phyloP scores from a whole-genome alignment of 768 basidiomycete species.

The Rhizopogon vinicolor region DNA sequence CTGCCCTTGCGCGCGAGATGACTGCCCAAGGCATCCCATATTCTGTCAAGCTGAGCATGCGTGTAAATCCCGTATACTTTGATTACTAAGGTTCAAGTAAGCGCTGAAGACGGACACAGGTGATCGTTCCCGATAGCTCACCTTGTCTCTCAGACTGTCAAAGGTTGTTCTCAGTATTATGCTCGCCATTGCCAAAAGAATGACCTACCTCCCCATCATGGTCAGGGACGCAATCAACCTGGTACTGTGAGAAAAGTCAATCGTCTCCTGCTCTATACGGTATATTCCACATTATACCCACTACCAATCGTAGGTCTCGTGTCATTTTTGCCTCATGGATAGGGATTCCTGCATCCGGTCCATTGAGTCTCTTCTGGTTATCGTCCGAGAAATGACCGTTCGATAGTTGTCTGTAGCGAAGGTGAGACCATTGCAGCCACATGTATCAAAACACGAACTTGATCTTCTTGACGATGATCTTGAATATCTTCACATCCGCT shows the following conservation, averaged over 20 bases:
- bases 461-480: conserved; percentile 64
- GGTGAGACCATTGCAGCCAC: not conserved
- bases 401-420: conserved; percentile 52
- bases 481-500: conserved; percentile 42
- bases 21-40: conserved; percentile 43
- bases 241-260: conserved; percentile 32
- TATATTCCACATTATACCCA: conserved; percentile 19
- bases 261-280: not conserved
- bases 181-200: not conserved
- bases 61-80: conserved; percentile 49
- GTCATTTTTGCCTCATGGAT: conserved; percentile 71
- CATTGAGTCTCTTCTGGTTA: conserved; percentile 59
- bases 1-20: conserved; percentile 40
- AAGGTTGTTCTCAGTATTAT: not conserved
- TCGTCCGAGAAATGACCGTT: conserved; percentile 64
- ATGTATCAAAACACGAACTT: conserved; percentile 34
- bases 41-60: conserved; percentile 40
- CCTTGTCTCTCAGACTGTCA: conserved; percentile 36
- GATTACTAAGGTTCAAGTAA: conserved; percentile 28
- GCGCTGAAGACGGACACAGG: not conserved
- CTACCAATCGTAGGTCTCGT: conserved; percentile 44
- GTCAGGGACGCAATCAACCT: conserved; percentile 42
- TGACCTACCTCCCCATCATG: conserved; percentile 26
- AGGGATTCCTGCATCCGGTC: conserved; percentile 40
- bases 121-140: conserved; percentile 4